Percentiles rank a stretch among this genome's conserved stretches.
Evolutionary conservation across 2,329 filamentous ascomycete genomes (phyloP).

Genomic region (Aspergillus viridinutans): DNA sequence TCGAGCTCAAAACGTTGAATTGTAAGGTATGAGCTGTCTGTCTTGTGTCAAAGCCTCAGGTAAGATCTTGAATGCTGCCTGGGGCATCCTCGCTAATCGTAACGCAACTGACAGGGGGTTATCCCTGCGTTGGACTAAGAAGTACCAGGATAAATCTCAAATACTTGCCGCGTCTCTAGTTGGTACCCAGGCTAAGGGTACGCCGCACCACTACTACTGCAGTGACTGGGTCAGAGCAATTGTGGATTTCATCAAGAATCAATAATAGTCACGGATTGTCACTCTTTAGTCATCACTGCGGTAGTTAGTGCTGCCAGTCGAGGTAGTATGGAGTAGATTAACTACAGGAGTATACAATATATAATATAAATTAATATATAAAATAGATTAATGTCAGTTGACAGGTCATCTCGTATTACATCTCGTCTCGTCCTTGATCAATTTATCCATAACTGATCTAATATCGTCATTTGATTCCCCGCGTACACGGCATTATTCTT

Average conservation of each 20-base stretch:
- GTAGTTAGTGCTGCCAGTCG: background rate
- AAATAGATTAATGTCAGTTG: background rate
- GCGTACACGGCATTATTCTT: background rate
- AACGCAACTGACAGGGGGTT: constrained; percentile 21
- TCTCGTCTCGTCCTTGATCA: background rate
- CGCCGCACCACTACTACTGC: constrained; percentile 10
- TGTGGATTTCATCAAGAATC: constrained; percentile 20
- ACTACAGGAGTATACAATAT: no score
- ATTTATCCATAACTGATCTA: background rate
- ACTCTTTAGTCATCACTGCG: constrained; percentile 5
- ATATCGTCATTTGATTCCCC: background rate
- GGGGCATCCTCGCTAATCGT: constrained; percentile 1
- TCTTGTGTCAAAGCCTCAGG: background rate
- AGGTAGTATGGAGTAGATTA: no score
- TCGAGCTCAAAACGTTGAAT: background rate
- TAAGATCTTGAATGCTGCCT: background rate
- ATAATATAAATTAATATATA: background rate
- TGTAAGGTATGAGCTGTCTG: no score
- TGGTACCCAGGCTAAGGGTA: constrained; percentile 16
- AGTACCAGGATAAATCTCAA: constrained; percentile 32
- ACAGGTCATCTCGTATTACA: background rate
- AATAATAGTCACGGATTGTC: constrained; percentile 14
- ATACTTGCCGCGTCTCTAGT: constrained; percentile 28
- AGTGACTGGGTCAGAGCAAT: constrained; percentile 11
- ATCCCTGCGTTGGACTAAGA: constrained; percentile 21